Evolutionary conservation across 2,329 filamentous ascomycete species (phyloP), one percentile per base, ranked within the genome.

Genomic region (Pseudogymnoascus sp.): DNA sequence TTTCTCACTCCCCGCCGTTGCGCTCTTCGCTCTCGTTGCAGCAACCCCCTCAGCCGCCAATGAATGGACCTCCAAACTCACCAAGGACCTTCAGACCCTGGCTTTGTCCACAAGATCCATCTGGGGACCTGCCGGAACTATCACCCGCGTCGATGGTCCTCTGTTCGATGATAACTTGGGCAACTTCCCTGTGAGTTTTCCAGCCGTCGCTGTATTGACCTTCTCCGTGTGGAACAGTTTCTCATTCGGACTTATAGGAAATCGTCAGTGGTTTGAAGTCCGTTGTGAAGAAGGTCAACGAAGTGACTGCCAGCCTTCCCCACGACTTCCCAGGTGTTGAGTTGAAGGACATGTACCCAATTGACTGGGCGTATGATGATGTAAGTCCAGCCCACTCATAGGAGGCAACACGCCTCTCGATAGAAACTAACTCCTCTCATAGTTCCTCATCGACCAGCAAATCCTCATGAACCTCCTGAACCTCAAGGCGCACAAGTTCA

Each of bases 401-500:
- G 7, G 44, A n/a, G 4, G 4, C 7, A 33, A 21, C 5, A 21
- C 13, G 10, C 11, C 17, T 33, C n/a, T 19, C 10, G 50, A 33
- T 33, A 56, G 17, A 33, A 33, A 56, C 29, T 56, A 35, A 56
- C n/a, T 5, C 13, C 3, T 3, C 6, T 13, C 29, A 56, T 21
- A 56, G 50, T 56, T 56, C 50, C 50, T 56, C 50, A 15, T 33
- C 23, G 50, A 56, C 10, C 50, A 56, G 50, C 50, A 56, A 35
- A 56, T 56, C n/a, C 50, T 56, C 26, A 56, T 56, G 50, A 56
- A 56, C 29, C n/a, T 56, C n/a, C 50, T 56, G n/a, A 56, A 56
- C 50, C 50, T 56, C n/a, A 56, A 56, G 50, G 31, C 17, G 6
- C 11, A 56, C 29, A 56, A 56, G 29, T 56, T 56, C n/a, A 33